These are phyloP conservation scores for Terana coerulea DNA, from an alignment of 768 basidiomycete genomes.

Conservation along the genomic window DNA sequence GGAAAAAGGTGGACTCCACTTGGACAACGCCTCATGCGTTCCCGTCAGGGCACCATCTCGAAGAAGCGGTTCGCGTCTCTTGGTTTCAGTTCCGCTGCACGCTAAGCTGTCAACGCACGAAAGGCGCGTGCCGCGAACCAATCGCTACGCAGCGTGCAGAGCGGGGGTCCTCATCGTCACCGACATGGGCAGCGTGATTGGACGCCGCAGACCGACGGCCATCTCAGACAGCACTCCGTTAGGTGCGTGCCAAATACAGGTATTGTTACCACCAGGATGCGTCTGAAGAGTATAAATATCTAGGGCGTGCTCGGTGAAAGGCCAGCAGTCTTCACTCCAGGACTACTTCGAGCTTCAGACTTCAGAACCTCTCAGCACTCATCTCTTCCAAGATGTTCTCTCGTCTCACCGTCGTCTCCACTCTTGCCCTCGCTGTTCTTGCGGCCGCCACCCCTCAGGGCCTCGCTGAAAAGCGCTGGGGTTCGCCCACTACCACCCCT, in stretches of 20 bases:
- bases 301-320: background rate
- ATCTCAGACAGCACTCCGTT: too few species aligned
- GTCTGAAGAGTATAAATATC: background rate
- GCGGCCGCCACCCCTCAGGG: conserved; percentile 10
- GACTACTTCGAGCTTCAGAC: background rate
- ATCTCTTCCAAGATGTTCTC: conserved; percentile 15
- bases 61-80: too few species aligned
- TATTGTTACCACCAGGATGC: background rate
- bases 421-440: conserved; percentile 5
- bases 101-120: background rate
- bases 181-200: background rate
- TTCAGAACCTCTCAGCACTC: background rate
- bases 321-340: background rate
- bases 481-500: background rate
- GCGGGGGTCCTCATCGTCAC: background rate
- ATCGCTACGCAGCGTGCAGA: background rate
- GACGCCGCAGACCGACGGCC: background rate
- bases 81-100: too few species aligned
- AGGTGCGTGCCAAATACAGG: too few species aligned
- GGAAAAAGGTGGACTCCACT: background rate
- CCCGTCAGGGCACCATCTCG: background rate
- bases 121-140: background rate
- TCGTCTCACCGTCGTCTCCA: conserved; percentile 6
- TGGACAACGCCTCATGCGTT: background rate
- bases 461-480: conserved; percentile 1